These are phyloP conservation scores for Tremella fuciformis DNA, from an alignment of 768 basidiomycete species.

Conservation along the genomic window DNA sequence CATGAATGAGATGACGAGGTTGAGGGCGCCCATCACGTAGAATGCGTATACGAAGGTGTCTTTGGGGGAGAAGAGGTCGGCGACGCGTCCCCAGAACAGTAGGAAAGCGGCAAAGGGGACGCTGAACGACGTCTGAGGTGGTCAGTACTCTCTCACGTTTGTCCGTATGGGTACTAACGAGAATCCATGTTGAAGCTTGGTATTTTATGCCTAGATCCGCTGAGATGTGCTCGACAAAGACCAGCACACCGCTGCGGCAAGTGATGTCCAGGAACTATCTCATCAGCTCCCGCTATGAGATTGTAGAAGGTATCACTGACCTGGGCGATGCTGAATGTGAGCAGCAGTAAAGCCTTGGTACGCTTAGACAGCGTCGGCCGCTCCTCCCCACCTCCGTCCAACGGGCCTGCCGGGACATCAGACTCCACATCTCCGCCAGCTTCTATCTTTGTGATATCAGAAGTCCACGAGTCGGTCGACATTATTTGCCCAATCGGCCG, in stretches of 20 bases:
- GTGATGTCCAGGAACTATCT: constrained; percentile 27
- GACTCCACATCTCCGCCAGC: too few species aligned
- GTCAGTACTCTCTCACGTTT: neutral
- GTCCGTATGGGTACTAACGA: constrained; percentile 25
- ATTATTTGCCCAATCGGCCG: too few species aligned
- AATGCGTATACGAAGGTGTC: constrained; percentile 43
- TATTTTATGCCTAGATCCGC: constrained; percentile 31
- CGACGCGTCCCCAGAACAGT: constrained; percentile 41
- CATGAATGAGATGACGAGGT: constrained; percentile 33
- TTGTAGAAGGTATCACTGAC: neutral
- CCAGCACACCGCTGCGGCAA: constrained; percentile 21
- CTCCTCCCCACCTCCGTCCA: too few species aligned
- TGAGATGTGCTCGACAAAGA: constrained; percentile 35
- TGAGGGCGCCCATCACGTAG: constrained; percentile 24
- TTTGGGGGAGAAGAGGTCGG: constrained; percentile 44
- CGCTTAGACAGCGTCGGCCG: neutral
- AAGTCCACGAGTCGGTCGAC: too few species aligned
- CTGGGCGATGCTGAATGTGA: constrained; percentile 11
- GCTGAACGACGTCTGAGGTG: constrained; percentile 28
- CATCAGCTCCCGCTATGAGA: neutral
- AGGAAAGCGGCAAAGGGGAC: constrained; percentile 41
- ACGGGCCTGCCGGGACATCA: too few species aligned
- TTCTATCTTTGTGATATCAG: too few species aligned
- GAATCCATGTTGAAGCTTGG: constrained; percentile 37
- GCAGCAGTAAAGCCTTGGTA: neutral